Percentiles rank a stretch among this genome's conserved stretches.
phyloP scores from a whole-genome alignment of 2,329 filamentous ascomycete species.

The Monosporascus cannonballus region DNA sequence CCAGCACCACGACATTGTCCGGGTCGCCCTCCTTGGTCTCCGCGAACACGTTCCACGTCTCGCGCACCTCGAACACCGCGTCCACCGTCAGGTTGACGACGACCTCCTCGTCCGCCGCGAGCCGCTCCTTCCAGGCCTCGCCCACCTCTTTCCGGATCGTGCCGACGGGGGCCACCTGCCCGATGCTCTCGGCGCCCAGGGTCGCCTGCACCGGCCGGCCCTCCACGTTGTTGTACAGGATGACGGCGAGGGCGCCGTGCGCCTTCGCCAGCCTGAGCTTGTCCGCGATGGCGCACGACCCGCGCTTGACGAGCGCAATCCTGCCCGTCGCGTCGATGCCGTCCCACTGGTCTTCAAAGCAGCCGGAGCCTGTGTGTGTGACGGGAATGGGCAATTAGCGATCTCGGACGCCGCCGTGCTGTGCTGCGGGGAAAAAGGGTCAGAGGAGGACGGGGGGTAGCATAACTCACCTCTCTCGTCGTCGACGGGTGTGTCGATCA shows the following conservation, averaged over 20 bases:
- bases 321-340: conserved; percentile 38
- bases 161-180: conserved; percentile 29
- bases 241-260: conserved; percentile 35
- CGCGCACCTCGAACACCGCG: conserved; percentile 28
- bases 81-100: conserved; percentile 31
- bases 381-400: too few relatives aligned
- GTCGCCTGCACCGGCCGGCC: conserved; percentile 45
- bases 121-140: conserved; percentile 26
- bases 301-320: conserved; percentile 39
- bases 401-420: too few relatives aligned
- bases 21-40: conserved; percentile 38
- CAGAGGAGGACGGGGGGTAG: neutral
- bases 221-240: conserved; percentile 57
- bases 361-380: conserved; percentile 27
- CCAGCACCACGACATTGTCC: conserved; percentile 36
- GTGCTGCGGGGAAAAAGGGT: too few relatives aligned
- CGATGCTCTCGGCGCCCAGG: conserved; percentile 37
- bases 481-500: conserved; percentile 32
- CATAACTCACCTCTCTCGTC: conserved; percentile 20
- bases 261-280: conserved; percentile 39
- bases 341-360: conserved; percentile 37
- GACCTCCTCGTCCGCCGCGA: conserved; percentile 28
- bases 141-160: conserved; percentile 31
- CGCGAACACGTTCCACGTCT: conserved; percentile 35
- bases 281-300: conserved; percentile 34